Evolutionary conservation across 2,329 filamentous ascomycete genomes (phyloP).

Genomic region (Chaetomium sp.): DNA sequence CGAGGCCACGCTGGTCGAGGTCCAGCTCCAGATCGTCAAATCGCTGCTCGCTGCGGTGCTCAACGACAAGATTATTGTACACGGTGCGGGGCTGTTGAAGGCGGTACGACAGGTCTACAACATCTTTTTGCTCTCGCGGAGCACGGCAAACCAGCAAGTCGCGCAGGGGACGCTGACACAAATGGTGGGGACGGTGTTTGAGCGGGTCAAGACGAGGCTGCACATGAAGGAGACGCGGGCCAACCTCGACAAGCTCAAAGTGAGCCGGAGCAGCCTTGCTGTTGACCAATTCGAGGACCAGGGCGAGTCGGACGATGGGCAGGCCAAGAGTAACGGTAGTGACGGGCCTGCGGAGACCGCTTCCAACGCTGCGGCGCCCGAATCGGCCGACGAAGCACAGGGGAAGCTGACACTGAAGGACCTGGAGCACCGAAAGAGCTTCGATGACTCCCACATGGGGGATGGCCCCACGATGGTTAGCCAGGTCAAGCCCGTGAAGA

Average conservation of each 20-base stretch:
- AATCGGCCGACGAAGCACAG: constrained; percentile 33
- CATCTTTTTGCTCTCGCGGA: constrained; percentile 93
- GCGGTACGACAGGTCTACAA: constrained; percentile 98
- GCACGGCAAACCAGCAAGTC: constrained; percentile 89
- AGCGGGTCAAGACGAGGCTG: constrained; percentile 80
- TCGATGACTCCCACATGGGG: constrained; percentile 60
- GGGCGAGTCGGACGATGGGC: constrained; percentile 23
- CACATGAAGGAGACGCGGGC: constrained; percentile 78
- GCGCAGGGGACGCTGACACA: constrained; percentile 95
- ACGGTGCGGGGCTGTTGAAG: constrained; percentile 91
- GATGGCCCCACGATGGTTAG: constrained; percentile 63
- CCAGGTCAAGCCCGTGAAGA: constrained; percentile 45
- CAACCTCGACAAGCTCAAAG: constrained; percentile 47
- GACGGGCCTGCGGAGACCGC: constrained; percentile 33
- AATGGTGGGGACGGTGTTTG: constrained; percentile 98
- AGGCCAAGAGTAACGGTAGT: constrained; percentile 34
- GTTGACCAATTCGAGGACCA: constrained; percentile 26
- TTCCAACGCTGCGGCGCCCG: constrained; percentile 28
- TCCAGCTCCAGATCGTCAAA: constrained; percentile 97
- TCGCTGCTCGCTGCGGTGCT: constrained; percentile 90
- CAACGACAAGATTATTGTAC: constrained; percentile 98
- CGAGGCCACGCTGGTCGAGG: constrained; percentile 83
- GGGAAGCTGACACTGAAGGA: constrained; percentile 60
- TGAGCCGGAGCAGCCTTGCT: constrained; percentile 42
- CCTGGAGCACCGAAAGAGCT: constrained; percentile 61